A percentile compares a stretch with the other conserved stretches of the same genome.
Conservation (phyloP, 176 grass and related monocot genomes). For the Thinopyrum elongatum region DNA sequence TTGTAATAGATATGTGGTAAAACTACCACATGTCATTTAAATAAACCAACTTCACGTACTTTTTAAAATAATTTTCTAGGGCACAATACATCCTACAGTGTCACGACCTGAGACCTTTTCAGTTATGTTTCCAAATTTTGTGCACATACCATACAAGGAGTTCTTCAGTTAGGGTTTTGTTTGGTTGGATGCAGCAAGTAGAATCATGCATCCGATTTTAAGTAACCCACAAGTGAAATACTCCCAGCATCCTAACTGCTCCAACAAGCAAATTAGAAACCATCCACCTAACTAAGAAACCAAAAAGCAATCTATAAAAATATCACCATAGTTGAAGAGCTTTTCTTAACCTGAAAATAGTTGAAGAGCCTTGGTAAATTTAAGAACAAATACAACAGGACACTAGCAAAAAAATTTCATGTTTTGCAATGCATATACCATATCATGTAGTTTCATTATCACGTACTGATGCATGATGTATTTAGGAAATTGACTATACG, state of each 20-base stretch:
- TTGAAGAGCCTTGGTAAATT: neutral
- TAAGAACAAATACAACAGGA: neutral
- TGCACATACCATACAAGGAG: neutral
- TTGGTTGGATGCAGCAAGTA: too few species aligned
- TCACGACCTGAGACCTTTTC: neutral
- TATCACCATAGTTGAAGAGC: neutral
- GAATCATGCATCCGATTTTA: neutral
- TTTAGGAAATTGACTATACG: slow-evolving; percentile 23
- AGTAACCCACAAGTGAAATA: neutral
- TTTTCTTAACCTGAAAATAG: neutral
- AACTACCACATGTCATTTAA: neutral
- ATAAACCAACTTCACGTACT: neutral
- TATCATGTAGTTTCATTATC: slow-evolving; percentile 8
- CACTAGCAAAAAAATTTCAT: neutral
- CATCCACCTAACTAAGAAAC: neutral
- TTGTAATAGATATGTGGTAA: neutral
- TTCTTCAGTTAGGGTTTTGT: too few species aligned
- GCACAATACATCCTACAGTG: neutral
- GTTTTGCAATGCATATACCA: neutral
- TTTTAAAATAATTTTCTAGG: neutral
- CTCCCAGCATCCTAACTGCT: slow-evolving; percentile 10
- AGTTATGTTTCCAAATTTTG: neutral
- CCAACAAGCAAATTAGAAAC: slow-evolving; percentile 1
- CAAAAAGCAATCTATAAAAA: neutral
- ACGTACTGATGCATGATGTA: neutral